Conservation (phyloP, 768 basidiomycete genomes). For the Lactarius akahatsu region DNA sequence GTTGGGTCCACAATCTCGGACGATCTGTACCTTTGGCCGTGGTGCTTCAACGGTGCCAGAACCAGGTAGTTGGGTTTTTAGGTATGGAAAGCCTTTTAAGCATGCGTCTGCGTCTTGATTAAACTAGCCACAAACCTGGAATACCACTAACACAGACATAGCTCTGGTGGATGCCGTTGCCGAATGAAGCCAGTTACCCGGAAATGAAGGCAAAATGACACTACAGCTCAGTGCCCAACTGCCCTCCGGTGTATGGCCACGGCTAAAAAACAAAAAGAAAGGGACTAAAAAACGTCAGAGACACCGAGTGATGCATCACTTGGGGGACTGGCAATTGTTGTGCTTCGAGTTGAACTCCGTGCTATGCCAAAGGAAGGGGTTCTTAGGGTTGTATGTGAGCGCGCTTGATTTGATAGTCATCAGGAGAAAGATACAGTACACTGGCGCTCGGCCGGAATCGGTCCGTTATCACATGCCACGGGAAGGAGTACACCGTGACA, state of each 20-base stretch:
- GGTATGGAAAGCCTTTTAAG: not conserved
- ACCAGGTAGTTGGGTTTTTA: not conserved
- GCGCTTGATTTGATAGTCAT: not conserved
- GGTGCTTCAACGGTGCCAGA: not conserved
- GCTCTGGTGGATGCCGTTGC: not conserved
- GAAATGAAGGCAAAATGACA: not conserved
- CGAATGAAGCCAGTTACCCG: not conserved
- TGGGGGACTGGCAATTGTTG: not conserved
- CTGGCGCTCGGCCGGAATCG: not conserved
- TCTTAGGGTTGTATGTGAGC: not conserved
- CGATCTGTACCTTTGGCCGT: not conserved
- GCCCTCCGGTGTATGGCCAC: not conserved
- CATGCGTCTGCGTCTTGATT: not conserved
- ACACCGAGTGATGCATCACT: not conserved
- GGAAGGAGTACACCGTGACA: not conserved
- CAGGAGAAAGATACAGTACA: no score
- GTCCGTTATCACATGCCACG: not conserved
- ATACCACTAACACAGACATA: not conserved
- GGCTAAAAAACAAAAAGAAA: not conserved
- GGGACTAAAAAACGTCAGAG: not conserved
- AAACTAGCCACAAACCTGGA: not conserved
- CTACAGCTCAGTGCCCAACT: no score
- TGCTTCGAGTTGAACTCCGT: not conserved
- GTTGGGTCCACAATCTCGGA: not conserved
- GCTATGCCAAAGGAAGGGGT: not conserved